Conservation (phyloP, 2,329 filamentous ascomycete genomes). For the Botrytis byssoidea region DNA sequence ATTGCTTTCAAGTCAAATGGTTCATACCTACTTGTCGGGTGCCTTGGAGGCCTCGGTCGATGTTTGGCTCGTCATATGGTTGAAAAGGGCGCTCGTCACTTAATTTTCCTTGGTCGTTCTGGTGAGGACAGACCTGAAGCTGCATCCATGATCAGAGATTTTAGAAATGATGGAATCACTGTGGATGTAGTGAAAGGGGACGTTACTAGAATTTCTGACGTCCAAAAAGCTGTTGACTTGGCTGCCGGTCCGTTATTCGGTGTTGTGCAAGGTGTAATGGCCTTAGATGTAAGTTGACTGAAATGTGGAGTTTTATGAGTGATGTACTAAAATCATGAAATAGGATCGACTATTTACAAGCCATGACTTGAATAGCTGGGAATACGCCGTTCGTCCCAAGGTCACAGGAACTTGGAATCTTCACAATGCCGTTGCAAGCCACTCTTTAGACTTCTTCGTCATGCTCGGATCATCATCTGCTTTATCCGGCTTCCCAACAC, state of each 20-base stretch:
- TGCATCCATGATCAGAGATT: constrained; percentile 13
- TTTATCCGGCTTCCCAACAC: constrained; percentile 37
- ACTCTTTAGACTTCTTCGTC: constrained; percentile 42
- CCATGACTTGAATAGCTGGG: background rate
- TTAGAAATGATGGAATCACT: background rate
- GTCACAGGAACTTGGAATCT: constrained; percentile 26
- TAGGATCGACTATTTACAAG: constrained; percentile 12
- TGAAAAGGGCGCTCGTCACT: constrained; percentile 10
- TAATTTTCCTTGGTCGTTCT: constrained; percentile 18
- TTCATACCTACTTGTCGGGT: constrained; percentile 24
- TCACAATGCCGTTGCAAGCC: constrained; percentile 22
- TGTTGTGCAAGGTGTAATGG: constrained; percentile 21
- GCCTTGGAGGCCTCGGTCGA: constrained; percentile 29
- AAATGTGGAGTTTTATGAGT: background rate
- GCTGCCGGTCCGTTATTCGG: constrained; percentile 39
- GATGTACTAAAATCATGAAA: background rate
- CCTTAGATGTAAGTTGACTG: constrained; percentile 21
- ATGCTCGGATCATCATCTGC: constrained; percentile 37
- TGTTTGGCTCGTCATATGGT: constrained; percentile 24
- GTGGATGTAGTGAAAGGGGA: constrained; percentile 7
- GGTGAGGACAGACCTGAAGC: constrained; percentile 16
- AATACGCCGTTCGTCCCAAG: constrained; percentile 39
- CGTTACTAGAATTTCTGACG: constrained; percentile 1
- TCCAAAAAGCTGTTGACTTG: constrained; percentile 9
- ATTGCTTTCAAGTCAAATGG: constrained; percentile 13